Evolutionary conservation across 1,284 basidiomycete genomes (phyloP), one percentile per base, ranked within the genome.

Genomic region (Stereum hirsutum): DNA sequence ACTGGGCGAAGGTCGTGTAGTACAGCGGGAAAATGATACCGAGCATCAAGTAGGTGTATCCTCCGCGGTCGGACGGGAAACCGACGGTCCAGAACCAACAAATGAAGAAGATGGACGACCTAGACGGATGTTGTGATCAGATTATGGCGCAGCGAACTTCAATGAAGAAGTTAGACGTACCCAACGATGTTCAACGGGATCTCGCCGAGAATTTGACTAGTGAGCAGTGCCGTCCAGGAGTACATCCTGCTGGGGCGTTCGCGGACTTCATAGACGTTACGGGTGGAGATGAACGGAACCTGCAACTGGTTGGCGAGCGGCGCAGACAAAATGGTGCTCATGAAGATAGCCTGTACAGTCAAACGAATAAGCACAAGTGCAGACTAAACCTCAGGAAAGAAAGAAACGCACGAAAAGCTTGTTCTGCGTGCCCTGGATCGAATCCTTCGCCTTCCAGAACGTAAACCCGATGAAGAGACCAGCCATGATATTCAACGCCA

Each of bases 161-260:
- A n/a, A n/a, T n/a, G n/a, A n/a, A n/a, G n/a, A n/a, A n/a, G n/a
- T n/a, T n/a, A n/a, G n/a, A n/a, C n/a, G n/a, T n/a, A n/a, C 12
- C 72, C 73, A 4, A 80, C 39, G 17, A 84, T 69, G 52, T 84
- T 81, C 72, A 80, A 81, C 0, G 82, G 82, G 3, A 83, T 47
- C 49, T 82, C 81, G 21, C 74, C 70, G 3, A 80, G 53, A 45
- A 85, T 68, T 49, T 83, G 81, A 0, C 78, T 66, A 0, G 77
- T 69, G 37, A 81, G 57, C 36, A 92, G 73, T 1, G 85, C 78
- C 6, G 78, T 69, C 91, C 91, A 94, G 40, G 77, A 78, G 65
- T 92, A 94, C 56, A 88, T 87, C 55, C 83, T 75, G 50, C 81
- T 84, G 5, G 78, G 76, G 1, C 75, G 68, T 58, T 84, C 81